Evolutionary conservation across 2,329 filamentous ascomycete genomes (phyloP).

Genomic region (Neopestalotiopsis sp.): DNA sequence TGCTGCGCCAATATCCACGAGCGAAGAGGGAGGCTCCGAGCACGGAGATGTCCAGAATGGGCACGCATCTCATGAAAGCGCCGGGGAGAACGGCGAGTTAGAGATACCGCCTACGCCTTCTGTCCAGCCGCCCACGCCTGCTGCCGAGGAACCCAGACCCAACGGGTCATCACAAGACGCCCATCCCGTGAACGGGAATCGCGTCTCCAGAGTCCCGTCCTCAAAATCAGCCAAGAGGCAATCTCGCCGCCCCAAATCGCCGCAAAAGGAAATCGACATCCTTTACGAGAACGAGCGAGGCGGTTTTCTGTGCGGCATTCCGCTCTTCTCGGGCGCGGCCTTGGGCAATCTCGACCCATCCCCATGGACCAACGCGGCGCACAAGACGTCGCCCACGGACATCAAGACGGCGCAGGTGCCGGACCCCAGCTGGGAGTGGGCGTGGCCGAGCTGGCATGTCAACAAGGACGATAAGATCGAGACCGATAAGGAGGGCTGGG

Average conservation of each 20-base stretch:
- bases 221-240: constrained; percentile 10
- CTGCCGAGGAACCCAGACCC: constrained; percentile 5
- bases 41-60: neutral
- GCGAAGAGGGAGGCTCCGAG: neutral
- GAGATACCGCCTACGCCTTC: constrained; percentile 2
- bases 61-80: neutral
- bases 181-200: constrained; percentile 16
- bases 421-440: constrained; percentile 95
- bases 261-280: constrained; percentile 74
- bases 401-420: constrained; percentile 90
- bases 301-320: constrained; percentile 84
- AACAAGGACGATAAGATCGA: constrained; percentile 74
- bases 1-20: constrained; percentile 18
- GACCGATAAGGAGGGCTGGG: constrained; percentile 87
- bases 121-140: constrained; percentile 9
- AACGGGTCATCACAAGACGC: neutral
- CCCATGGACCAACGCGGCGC: constrained; percentile 79
- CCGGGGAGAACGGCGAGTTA: neutral
- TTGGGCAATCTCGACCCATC: constrained; percentile 85
- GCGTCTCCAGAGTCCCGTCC: constrained; percentile 9
- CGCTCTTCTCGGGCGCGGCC: constrained; percentile 86
- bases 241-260: constrained; percentile 29
- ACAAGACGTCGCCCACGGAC: constrained; percentile 64
- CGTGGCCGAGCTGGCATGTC: constrained; percentile 68
- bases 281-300: constrained; percentile 96